A percentile compares a stretch with the other conserved stretches of the same genome.
These are phyloP conservation scores for Hyaloscypha hepaticicola DNA, from an alignment of 495 filamentous ascomycete genomes.

Conservation along the genomic window DNA sequence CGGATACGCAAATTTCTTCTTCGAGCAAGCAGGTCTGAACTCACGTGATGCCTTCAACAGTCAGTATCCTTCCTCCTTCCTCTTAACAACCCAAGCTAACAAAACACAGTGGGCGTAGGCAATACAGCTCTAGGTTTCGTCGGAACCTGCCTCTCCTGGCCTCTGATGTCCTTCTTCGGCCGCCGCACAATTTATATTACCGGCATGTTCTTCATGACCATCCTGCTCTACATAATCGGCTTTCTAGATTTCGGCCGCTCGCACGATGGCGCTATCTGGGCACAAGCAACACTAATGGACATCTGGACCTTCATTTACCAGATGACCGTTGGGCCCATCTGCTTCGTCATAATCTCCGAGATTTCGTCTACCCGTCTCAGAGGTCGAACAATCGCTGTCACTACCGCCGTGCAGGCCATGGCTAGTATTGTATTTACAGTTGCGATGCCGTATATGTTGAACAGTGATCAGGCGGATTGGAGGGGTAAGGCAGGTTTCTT, in stretches of 20 bases:
- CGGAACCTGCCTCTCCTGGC: slow-evolving; percentile 23
- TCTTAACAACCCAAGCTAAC: slow-evolving; percentile 52
- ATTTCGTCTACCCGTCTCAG: slow-evolving; percentile 53
- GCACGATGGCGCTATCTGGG: slow-evolving; percentile 40
- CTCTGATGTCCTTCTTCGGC: slow-evolving; percentile 37
- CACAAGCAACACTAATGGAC: slow-evolving; percentile 51
- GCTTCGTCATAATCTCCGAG: slow-evolving; percentile 60
- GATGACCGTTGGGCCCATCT: slow-evolving; percentile 57
- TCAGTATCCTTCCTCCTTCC: slow-evolving; percentile 55
- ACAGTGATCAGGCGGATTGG: slow-evolving; percentile 70
- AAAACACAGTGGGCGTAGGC: slow-evolving; percentile 56
- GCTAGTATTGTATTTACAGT: slow-evolving; percentile 64
- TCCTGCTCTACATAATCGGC: slow-evolving; percentile 35
- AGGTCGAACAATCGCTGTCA: slow-evolving; percentile 59
- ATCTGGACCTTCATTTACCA: slow-evolving; percentile 54
- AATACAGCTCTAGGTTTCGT: slow-evolving; percentile 47
- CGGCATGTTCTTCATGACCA: slow-evolving; percentile 47
- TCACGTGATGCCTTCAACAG: slow-evolving; percentile 47
- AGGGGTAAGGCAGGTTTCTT: slow-evolving; percentile 70
- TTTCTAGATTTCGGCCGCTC: slow-evolving; percentile 31
- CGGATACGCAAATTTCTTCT: slow-evolving; percentile 67
- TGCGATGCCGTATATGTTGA: slow-evolving; percentile 73
- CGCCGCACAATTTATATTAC: slow-evolving; percentile 51
- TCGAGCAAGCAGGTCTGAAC: slow-evolving; percentile 62
- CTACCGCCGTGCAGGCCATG: slow-evolving; percentile 66